Evolutionary conservation across 495 filamentous ascomycete genomes (phyloP).

Genomic region (Viridothelium virens): DNA sequence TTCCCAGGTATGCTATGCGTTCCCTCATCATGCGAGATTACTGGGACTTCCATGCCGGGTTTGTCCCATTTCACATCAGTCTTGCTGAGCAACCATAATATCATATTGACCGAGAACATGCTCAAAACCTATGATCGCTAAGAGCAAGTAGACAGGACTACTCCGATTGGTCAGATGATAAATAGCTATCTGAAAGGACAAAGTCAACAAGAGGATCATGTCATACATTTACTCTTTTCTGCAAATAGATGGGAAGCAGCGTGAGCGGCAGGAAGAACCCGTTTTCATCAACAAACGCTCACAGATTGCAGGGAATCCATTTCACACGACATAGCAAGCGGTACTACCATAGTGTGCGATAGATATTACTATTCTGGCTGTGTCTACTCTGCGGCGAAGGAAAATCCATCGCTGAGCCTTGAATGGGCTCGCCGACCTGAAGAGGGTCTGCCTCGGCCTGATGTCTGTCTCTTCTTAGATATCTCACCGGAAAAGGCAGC

Average conservation of each 20-base stretch:
- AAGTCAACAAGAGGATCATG: constrained; percentile 75
- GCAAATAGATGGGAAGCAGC: constrained; percentile 91
- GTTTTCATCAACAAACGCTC: constrained; percentile 7
- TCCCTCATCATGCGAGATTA: constrained; percentile 1
- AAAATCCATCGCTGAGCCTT: constrained; percentile 58
- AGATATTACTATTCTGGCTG: constrained; percentile 91
- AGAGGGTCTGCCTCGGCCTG: constrained; percentile 77
- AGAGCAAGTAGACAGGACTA: constrained; percentile 62
- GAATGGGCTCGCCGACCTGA: constrained; percentile 77
- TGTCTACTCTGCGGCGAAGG: constrained; percentile 92
- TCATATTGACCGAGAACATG: too few relatives aligned
- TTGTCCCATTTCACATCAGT: too few relatives aligned
- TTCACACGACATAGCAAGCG: constrained; percentile 49
- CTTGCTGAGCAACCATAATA: too few relatives aligned
- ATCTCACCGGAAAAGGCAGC: constrained; percentile 65
- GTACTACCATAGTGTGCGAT: constrained; percentile 74
- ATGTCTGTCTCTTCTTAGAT: constrained; percentile 80
- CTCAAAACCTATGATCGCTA: not conserved
- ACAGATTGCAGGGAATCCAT: constrained; percentile 47
- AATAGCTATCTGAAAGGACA: constrained; percentile 72
- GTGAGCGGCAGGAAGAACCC: constrained; percentile 33
- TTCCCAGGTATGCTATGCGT: constrained; percentile 64
- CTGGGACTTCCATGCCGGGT: too few relatives aligned
- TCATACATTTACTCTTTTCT: constrained; percentile 90
- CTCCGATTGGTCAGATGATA: constrained; percentile 84